phyloP scores from a whole-genome alignment of 805 yeast species.

The Allodekkera sacchari region DNA sequence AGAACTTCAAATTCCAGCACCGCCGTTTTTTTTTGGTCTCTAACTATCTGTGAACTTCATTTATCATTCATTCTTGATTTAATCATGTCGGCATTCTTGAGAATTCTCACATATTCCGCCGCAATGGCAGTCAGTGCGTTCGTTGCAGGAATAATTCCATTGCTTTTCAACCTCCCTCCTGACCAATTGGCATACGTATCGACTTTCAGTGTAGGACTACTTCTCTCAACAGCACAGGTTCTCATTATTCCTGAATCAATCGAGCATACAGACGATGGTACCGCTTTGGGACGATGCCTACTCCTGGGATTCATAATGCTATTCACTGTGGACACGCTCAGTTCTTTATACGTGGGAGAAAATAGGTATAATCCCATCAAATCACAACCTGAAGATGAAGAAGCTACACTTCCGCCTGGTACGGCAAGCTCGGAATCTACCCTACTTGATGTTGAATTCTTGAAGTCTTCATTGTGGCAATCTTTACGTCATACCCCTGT shows the following conservation, averaged over 20 bases:
- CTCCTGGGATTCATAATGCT: conserved; percentile 47
- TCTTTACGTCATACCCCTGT: too few species aligned
- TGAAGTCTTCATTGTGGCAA: too few species aligned
- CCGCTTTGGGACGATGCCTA: conserved; percentile 38
- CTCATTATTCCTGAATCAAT: conserved; percentile 60
- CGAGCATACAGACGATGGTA: conserved; percentile 13
- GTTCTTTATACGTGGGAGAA: conserved; percentile 7
- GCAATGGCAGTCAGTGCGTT: conserved; percentile 22
- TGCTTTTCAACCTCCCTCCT: conserved; percentile 16
- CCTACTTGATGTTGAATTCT: too few species aligned
- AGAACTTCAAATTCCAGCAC: too few species aligned
- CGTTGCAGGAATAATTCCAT: conserved; percentile 21
- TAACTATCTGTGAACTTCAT: background rate
- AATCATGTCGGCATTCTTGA: conserved; percentile 10
- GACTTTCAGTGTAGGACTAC: conserved; percentile 48
- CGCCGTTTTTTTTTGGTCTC: too few species aligned
- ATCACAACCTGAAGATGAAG: too few species aligned
- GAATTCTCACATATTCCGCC: conserved; percentile 13
- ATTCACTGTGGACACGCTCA: conserved; percentile 37
- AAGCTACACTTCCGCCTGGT: too few species aligned
- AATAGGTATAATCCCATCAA: too few species aligned
- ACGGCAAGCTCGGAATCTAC: too few species aligned
- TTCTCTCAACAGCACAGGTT: conserved; percentile 50
- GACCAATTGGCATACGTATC: conserved; percentile 32
- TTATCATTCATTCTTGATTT: background rate